phyloP scores from a whole-genome alignment of 2,329 filamentous ascomycete genomes.

The Chaetomiaceae sp. region DNA sequence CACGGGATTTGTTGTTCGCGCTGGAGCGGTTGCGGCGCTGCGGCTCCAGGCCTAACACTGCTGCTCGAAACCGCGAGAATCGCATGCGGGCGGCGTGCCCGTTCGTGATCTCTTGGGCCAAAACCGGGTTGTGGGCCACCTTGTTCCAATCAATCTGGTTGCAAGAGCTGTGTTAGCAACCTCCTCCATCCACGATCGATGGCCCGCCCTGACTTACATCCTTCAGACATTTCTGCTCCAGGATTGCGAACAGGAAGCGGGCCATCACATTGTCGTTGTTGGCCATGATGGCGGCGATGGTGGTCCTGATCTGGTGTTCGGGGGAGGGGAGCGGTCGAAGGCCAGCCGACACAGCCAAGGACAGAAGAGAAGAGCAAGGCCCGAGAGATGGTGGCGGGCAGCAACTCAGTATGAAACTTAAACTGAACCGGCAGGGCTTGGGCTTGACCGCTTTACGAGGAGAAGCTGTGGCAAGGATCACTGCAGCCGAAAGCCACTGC shows the following conservation, averaged over 20 bases:
- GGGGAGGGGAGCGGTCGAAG: conserved; percentile 12
- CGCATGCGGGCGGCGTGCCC: conserved; percentile 59
- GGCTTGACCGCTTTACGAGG: conserved; percentile 12
- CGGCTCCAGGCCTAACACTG: conserved; percentile 46
- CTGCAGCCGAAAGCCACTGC: conserved; percentile 27
- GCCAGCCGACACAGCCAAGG: conserved; percentile 20
- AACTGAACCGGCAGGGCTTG: no score
- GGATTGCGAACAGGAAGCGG: conserved; percentile 55
- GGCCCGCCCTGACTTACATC: conserved; percentile 45
- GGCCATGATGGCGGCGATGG: conserved; percentile 44
- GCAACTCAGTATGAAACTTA: conserved; percentile 25
- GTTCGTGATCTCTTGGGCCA: conserved; percentile 53
- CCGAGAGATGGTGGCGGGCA: conserved; percentile 1
- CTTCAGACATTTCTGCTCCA: conserved; percentile 57
- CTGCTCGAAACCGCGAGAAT: conserved; percentile 49
- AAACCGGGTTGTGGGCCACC: conserved; percentile 51
- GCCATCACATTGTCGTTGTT: conserved; percentile 54
- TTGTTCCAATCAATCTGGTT: conserved; percentile 55
- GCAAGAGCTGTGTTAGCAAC: not conserved
- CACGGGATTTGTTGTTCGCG: conserved; percentile 38
- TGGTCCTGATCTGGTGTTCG: not conserved
- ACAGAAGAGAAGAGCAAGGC: conserved; percentile 8
- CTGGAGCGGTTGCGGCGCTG: conserved; percentile 42
- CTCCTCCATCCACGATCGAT: not conserved
- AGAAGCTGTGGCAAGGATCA: conserved; percentile 23